Percentiles rank a stretch among this genome's conserved stretches.
Evolutionary conservation across 768 basidiomycete genomes (phyloP).

Genomic region (Suillus ampliporus): DNA sequence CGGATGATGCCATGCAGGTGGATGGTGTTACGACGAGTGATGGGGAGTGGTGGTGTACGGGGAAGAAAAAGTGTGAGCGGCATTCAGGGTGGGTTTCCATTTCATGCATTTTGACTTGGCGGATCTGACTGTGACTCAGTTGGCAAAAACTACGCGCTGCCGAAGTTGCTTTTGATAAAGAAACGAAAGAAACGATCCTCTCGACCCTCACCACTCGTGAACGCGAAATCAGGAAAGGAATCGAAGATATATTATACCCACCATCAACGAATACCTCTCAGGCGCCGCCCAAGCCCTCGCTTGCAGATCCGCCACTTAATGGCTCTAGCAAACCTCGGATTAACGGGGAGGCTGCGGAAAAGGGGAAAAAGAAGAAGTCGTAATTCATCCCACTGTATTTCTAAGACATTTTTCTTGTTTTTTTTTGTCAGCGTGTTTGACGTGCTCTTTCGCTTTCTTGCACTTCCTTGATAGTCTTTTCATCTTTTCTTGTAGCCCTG

Average conservation of each 20-base stretch:
- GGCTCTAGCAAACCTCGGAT: slow-evolving; percentile 51
- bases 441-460: slow-evolving; percentile 23
- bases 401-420: slow-evolving; percentile 28
- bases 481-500: slow-evolving; percentile 22
- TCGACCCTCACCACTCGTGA: slow-evolving; percentile 73
- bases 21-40: slow-evolving; percentile 37
- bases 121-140: slow-evolving; percentile 41
- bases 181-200: slow-evolving; percentile 72
- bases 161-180: slow-evolving; percentile 78
- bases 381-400: slow-evolving; percentile 30
- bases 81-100: slow-evolving; percentile 66
- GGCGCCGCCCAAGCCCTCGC: slow-evolving; percentile 37
- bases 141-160: slow-evolving; percentile 81
- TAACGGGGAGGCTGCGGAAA: slow-evolving; percentile 54
- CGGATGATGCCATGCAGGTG: slow-evolving; percentile 46
- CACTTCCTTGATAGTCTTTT: slow-evolving; percentile 12
- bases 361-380: slow-evolving; percentile 62
- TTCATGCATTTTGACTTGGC: background rate
- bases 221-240: slow-evolving; percentile 76
- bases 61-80: slow-evolving; percentile 75
- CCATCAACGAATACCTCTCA: slow-evolving; percentile 43
- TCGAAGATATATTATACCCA: slow-evolving; percentile 74
- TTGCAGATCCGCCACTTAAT: slow-evolving; percentile 48
- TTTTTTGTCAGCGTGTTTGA: slow-evolving; percentile 18
- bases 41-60: slow-evolving; percentile 81